Percentiles rank a stretch among this genome's conserved stretches.
Conservation (phyloP, 2,329 filamentous ascomycete genomes). For the Aaosphaeria arxii region DNA sequence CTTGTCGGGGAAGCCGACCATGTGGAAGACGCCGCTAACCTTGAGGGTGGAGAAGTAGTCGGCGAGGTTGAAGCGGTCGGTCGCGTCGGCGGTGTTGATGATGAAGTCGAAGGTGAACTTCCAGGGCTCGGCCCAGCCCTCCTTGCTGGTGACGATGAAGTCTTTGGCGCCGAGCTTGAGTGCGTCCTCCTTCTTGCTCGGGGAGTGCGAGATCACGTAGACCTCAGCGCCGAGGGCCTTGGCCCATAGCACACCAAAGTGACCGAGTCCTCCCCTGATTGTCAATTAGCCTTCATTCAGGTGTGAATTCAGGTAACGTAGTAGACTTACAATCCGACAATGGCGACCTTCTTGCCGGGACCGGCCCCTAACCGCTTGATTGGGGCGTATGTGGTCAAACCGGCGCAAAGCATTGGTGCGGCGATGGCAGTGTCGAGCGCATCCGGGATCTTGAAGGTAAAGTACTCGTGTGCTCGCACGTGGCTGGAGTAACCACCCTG, state of each 20-base stretch:
- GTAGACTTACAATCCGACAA: slow-evolving; percentile 60
- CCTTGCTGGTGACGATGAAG: slow-evolving; percentile 57
- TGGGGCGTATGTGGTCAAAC: slow-evolving; percentile 76
- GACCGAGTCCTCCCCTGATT: slow-evolving; percentile 46
- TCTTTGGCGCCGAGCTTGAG: slow-evolving; percentile 58
- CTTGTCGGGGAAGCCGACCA: slow-evolving; percentile 75
- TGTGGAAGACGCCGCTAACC: slow-evolving; percentile 77
- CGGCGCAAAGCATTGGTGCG: slow-evolving; percentile 82
- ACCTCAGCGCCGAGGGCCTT: slow-evolving; percentile 59
- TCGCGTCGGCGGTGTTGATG: slow-evolving; percentile 70
- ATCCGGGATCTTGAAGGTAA: slow-evolving; percentile 72
- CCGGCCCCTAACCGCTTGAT: slow-evolving; percentile 72
- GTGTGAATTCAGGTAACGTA: background rate
- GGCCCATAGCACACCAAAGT: slow-evolving; percentile 50
- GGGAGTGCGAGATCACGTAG: slow-evolving; percentile 59
- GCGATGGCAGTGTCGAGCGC: slow-evolving; percentile 59
- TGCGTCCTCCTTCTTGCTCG: slow-evolving; percentile 59
- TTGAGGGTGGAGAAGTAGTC: slow-evolving; percentile 78
- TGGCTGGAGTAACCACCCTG: slow-evolving; percentile 68
- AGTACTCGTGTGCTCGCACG: slow-evolving; percentile 75
- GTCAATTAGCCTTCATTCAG: too few relatives aligned
- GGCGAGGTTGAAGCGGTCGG: slow-evolving; percentile 64
- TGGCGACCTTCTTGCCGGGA: slow-evolving; percentile 74
- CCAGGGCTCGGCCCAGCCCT: slow-evolving; percentile 57
- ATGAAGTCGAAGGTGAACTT: slow-evolving; percentile 70